Conservation (phyloP, 306 rosid species). For the Cicer bijugum region DNA sequence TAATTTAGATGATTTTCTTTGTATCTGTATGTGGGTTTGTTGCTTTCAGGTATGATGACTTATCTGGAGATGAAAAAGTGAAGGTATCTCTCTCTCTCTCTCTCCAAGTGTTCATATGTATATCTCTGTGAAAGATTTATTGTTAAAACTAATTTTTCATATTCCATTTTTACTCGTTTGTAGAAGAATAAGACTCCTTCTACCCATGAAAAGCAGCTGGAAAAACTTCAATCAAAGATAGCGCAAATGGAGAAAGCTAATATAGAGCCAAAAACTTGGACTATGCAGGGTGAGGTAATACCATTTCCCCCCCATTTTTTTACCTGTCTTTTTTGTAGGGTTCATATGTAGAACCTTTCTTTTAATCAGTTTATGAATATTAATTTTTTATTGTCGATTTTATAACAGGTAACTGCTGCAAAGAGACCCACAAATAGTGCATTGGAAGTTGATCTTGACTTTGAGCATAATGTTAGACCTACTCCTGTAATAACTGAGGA, state of each 20-base stretch:
- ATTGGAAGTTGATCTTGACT: slow-evolving; percentile 85
- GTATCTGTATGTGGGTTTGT: slow-evolving; percentile 28
- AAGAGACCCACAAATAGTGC: slow-evolving; percentile 90
- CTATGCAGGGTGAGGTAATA: slow-evolving; percentile 93
- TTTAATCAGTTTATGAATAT: slow-evolving; percentile 5
- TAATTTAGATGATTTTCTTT: slow-evolving; percentile 30
- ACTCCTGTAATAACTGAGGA: slow-evolving; percentile 92
- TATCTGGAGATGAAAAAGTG: slow-evolving; percentile 61
- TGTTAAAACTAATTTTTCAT: slow-evolving; percentile 22
- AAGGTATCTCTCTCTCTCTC: slow-evolving; percentile 45
- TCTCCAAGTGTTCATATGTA: not conserved
- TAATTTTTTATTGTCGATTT: slow-evolving; percentile 33
- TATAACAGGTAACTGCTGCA: slow-evolving; percentile 75
- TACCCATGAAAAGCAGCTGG: slow-evolving; percentile 69
- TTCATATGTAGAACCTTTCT: slow-evolving; percentile 23
- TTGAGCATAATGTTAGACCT: slow-evolving; percentile 89
- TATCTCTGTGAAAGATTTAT: not conserved
- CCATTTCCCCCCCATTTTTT: slow-evolving; percentile 2
- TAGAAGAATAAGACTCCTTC: slow-evolving; percentile 63
- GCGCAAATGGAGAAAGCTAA: slow-evolving; percentile 78
- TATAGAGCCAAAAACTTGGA: slow-evolving; percentile 82
- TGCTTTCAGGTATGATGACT: slow-evolving; percentile 74
- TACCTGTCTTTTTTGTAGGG: not conserved
- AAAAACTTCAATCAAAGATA: slow-evolving; percentile 65
- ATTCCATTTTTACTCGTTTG: slow-evolving; percentile 1